Base-by-base conservation (phyloP, 257 asterid species). In the Leptodermis oblonga region DNA sequence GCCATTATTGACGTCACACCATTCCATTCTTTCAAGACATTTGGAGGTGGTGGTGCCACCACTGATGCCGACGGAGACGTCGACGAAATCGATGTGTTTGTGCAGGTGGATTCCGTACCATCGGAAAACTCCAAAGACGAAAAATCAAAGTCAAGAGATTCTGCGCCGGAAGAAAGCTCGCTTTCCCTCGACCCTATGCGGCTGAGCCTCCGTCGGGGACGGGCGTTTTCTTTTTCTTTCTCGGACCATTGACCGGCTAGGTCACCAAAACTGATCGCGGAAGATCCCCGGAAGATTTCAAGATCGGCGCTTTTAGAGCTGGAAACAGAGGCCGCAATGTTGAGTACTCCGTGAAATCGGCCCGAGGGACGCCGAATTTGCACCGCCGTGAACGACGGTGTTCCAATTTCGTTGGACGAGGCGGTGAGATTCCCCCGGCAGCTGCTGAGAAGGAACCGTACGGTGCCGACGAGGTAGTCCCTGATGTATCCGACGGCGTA, bases 281-380 rank as follows among this genome's bases (percentile, higher is more conserved):
- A 30, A 7, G 70, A 76, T 3, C 90, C 89, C 22, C 77, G 84
- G 62, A 90, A 66, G 7, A 84, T 65, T 34, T 86, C 79, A 49
- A 83, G 86, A 46, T 88, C 95, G 20, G 82, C 72, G 3, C 61
- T 49, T 4, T 12, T n/a, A 25, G 85, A 76, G 37, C 62, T 46
- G 74, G 83, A 86, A 34, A 88, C 78, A 30, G 88, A 69, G n/a
- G 85, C 87, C 15, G 96, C 96, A 42, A 93, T 71, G 77, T 93
- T 93, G 30, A 93, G 91, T 11, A 87, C 82, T 25, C 97, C 99
- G 12, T 84, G 92, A 74, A 90, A 93, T 51, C 88, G 69, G 11
- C 97, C 97, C 33, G 96, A 87, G 18, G 95, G 88, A 20, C 99
- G 92, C 51, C 92, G 89, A 52, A 93, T 83, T 82, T 87, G 96